Evolutionary conservation across 2,329 filamentous ascomycete species (phyloP).

Genomic region (Colletotrichum tropicale): DNA sequence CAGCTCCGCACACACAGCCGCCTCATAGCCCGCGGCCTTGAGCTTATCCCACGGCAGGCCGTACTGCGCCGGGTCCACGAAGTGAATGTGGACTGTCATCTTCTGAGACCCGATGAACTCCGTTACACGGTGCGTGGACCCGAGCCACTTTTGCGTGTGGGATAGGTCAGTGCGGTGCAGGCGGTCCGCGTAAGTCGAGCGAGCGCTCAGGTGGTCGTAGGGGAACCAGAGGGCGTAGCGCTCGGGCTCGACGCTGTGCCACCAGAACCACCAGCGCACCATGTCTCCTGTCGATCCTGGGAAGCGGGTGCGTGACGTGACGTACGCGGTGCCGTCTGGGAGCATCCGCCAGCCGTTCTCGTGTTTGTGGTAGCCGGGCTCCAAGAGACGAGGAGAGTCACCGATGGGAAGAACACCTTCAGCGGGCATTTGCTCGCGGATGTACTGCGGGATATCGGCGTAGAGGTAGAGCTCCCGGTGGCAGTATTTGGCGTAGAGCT

Average conservation of each 20-base stretch:
- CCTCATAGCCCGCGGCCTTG: constrained; percentile 4
- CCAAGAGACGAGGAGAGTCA: background rate
- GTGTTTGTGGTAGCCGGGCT: constrained; percentile 4
- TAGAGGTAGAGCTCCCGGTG: constrained; percentile 2
- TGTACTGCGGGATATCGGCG: constrained; percentile 11
- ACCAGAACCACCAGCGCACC: constrained; percentile 19
- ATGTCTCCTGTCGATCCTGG: constrained; percentile 12
- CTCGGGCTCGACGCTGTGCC: constrained; percentile 19
- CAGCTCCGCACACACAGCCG: constrained; percentile 4
- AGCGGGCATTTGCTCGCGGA: background rate
- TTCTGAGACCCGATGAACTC: constrained; percentile 10
- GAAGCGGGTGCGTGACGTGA: constrained; percentile 13
- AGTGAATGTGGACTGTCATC: constrained; percentile 10
- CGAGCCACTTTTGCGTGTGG: constrained; percentile 17
- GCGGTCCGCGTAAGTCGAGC: constrained; percentile 7
- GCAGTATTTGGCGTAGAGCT: constrained; percentile 9
- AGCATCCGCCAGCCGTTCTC: constrained; percentile 13
- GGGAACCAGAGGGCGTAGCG: constrained; percentile 18
- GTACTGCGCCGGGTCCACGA: constrained; percentile 12
- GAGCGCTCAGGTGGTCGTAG: constrained; percentile 4
- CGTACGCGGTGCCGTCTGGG: constrained; percentile 6
- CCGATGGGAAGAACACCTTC: background rate
- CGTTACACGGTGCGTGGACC: constrained; percentile 15
- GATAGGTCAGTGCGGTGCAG: constrained; percentile 11
- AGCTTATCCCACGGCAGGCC: constrained; percentile 14